Evolutionary conservation across 2,329 filamentous ascomycete species (phyloP).

Genomic region (Sporothrix brasiliensis): DNA sequence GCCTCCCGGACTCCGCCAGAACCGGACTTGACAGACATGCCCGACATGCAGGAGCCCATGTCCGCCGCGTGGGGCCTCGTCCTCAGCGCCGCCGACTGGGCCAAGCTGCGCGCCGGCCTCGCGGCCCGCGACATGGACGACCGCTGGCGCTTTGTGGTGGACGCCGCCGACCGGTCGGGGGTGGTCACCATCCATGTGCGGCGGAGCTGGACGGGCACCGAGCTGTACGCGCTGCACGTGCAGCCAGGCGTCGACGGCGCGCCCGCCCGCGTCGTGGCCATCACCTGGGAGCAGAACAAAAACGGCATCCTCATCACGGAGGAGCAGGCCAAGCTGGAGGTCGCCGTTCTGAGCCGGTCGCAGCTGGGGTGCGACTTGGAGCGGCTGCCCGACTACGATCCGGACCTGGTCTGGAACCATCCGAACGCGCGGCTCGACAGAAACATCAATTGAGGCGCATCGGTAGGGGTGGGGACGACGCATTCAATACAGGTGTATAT

Average conservation of each 20-base stretch:
- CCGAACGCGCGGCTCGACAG: not conserved
- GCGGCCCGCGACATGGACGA: not conserved
- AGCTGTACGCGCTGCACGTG: slow-evolving; percentile 8
- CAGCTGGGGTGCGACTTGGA: slow-evolving; percentile 15
- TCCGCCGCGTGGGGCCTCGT: slow-evolving; percentile 19
- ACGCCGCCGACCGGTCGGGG: not conserved
- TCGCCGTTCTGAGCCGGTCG: not conserved
- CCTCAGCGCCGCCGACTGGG: slow-evolving; percentile 18
- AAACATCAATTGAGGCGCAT: not conserved
- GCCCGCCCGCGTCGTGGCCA: not conserved
- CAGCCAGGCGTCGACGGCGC: slow-evolving; percentile 1
- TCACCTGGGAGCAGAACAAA: slow-evolving; percentile 23
- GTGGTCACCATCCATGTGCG: slow-evolving; percentile 15
- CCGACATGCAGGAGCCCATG: slow-evolving; percentile 10
- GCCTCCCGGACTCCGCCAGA: not conserved
- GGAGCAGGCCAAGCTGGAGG: slow-evolving; percentile 23
- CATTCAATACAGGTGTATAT: too few species aligned
- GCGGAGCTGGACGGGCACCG: slow-evolving; percentile 4
- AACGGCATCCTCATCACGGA: not conserved
- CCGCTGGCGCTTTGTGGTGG: slow-evolving; percentile 12
- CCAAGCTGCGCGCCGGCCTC: slow-evolving; percentile 16
- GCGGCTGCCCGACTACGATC: not conserved
- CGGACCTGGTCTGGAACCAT: not conserved
- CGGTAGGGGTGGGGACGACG: too few species aligned
- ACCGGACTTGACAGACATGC: not conserved